Conservation (phyloP, 306 rosid genomes). For the Rosa rugosa region DNA sequence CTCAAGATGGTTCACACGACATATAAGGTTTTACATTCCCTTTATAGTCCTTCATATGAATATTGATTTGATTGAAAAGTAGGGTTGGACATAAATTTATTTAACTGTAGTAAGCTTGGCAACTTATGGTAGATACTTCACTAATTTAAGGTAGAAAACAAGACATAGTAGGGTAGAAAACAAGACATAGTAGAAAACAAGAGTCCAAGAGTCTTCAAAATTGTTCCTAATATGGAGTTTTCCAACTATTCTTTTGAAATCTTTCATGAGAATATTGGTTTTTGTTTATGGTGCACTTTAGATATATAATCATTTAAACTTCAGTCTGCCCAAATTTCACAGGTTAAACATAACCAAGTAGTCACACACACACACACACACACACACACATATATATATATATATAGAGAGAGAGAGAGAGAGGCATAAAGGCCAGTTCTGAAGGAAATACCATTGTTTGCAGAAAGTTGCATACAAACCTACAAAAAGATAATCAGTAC, state of each 20-base stretch:
- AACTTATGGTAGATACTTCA: not conserved
- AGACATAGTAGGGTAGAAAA: not conserved
- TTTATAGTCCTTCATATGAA: not conserved
- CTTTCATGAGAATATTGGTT: not conserved
- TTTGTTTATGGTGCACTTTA: not conserved
- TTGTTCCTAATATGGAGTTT: not conserved
- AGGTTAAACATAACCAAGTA: not conserved
- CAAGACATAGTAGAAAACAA: not conserved
- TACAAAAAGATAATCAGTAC: constrained; percentile 38
- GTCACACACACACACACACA: not conserved
- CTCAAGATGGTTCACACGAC: not conserved
- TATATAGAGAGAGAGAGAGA: constrained; percentile 8
- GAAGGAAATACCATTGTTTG: constrained; percentile 59
- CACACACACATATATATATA: not conserved
- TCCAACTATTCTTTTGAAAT: not conserved
- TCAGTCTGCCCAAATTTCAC: not conserved
- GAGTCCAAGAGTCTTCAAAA: not conserved
- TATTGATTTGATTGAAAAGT: not conserved
- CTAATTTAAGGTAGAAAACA: not conserved
- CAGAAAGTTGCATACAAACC: constrained; percentile 86
- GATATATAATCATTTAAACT: not conserved
- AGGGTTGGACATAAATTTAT: not conserved
- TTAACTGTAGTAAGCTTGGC: not conserved
- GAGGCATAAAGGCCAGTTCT: not conserved
- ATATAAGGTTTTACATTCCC: not conserved